Conservation (phyloP, 306 rosid species). For the Corylus avellana region DNA sequence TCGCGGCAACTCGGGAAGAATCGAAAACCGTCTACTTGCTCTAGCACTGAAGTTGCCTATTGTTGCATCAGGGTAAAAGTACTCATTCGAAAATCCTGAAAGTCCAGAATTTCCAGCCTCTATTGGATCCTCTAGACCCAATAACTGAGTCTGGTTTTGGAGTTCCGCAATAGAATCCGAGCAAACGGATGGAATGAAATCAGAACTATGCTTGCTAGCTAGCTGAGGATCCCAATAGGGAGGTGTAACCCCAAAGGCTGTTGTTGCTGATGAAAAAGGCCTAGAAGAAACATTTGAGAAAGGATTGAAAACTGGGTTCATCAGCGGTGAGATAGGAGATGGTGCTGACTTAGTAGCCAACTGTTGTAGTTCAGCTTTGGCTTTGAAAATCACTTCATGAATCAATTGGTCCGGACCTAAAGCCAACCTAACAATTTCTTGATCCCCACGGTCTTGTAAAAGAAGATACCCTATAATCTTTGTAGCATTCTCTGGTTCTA, state of each 20-base stretch:
- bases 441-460: constrained; percentile 52
- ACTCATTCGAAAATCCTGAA: constrained; percentile 32
- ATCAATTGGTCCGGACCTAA: constrained; percentile 51
- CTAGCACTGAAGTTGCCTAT: constrained; percentile 29
- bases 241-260: constrained; percentile 32
- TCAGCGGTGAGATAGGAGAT: constrained; percentile 27
- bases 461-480: constrained; percentile 68
- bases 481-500: constrained; percentile 57
- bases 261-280: constrained; percentile 25
- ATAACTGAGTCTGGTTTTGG: constrained; percentile 39
- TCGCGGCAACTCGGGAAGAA: constrained; percentile 43
- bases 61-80: constrained; percentile 39
- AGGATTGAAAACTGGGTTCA: constrained; percentile 35
- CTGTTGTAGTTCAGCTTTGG: constrained; percentile 49
- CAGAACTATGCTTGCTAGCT: constrained; percentile 26
- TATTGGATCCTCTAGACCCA: constrained; percentile 47
- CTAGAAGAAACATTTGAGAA: constrained; percentile 28
- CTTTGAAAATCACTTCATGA: constrained; percentile 40
- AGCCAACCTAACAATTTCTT: constrained; percentile 55
- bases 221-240: constrained; percentile 47
- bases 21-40: constrained; percentile 35
- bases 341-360: constrained; percentile 29
- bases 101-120: constrained; percentile 39
- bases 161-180: constrained; percentile 45
- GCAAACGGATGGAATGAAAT: constrained; percentile 31